Evolutionary conservation across 1,139 yeast genomes (phyloP).

Genomic region (Geotrichum siamense): DNA sequence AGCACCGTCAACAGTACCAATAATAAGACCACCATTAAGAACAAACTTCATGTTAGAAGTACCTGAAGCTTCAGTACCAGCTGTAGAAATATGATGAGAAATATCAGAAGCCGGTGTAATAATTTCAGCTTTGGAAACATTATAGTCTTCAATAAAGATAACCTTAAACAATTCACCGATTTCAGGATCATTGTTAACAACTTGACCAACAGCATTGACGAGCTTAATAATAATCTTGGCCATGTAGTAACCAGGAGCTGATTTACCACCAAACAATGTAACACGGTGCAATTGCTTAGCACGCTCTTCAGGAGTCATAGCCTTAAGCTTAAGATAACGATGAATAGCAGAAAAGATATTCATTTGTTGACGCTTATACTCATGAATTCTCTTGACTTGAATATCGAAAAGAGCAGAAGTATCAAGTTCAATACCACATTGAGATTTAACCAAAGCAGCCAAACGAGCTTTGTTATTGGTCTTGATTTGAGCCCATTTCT

Average conservation of each 20-base stretch:
- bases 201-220: conserved; percentile 72
- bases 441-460: conserved; percentile 59
- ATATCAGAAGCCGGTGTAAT: conserved; percentile 86
- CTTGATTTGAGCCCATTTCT: conserved; percentile 67
- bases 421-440: conserved; percentile 63
- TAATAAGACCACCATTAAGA: conserved; percentile 84
- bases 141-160: conserved; percentile 84
- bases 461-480: conserved; percentile 60
- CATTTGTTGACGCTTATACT: conserved; percentile 90
- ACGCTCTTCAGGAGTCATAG: conserved; percentile 60
- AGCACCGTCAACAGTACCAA: conserved; percentile 97
- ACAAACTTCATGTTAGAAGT: conserved; percentile 96
- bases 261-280: conserved; percentile 84
- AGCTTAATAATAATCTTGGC: conserved; percentile 86
- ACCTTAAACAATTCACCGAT: conserved; percentile 74
- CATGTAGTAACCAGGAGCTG: conserved; percentile 95
- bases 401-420: conserved; percentile 71
- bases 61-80: conserved; percentile 96
- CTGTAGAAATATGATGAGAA: conserved; percentile 94
- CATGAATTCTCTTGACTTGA: conserved; percentile 93
- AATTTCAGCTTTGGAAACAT: conserved; percentile 88
- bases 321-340: conserved; percentile 71
- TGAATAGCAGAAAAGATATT: conserved; percentile 84
- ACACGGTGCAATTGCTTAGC: conserved; percentile 66
- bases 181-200: conserved; percentile 69